Evolutionary conservation across 352 stramenopile species (phyloP), one percentile per base, ranked within the genome.

Genomic region (Peronospora destructor): DNA sequence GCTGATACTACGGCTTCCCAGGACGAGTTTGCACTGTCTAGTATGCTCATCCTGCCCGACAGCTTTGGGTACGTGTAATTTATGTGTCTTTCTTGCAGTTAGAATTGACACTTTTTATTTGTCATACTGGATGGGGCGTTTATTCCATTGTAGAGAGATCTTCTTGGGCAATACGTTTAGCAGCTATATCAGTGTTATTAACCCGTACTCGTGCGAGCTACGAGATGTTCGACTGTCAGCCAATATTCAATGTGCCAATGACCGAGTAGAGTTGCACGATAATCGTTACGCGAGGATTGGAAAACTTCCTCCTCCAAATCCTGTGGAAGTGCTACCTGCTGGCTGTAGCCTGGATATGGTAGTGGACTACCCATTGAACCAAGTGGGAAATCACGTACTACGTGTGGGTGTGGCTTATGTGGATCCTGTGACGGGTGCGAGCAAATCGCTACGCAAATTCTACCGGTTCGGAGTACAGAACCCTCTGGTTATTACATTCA

Each of bases 181-280:
- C 67, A 94, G 85, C 64, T 96, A 95, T 66, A 94, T 96, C 63
- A 91, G 76, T 49, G 85, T 96, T 14, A 89, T 95, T 45, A 96
- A 96, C 62, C 83, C 84, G 46, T 93, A 87, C 60, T 69, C 74
- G 29, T 91, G 75, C 21, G 76, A 90, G 14, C 40, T 93, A 19
- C 70, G 76, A 10, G 75, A 93, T 52, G 83, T 93, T 5, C 71
- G 76, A 0, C 58, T 93, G 5, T 87, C 76, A 4, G 80, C 76
- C 21, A 95, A 91, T 53, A 90, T 96, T 30, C 85, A 95, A 52
- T 93, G 77, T 54, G 75, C 73, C 14, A 87, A 86, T 53, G 79
- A 87, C 50, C 76, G 80, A 19, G 72, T 87, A 6, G 79, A 90
- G 42, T 60, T 89, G n/a, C 74, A 76, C 29, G 81, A 90, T 59